Percentiles rank a stretch among this genome's conserved stretches.
These are phyloP conservation scores for Lactifluus echinatus DNA, from an alignment of 768 basidiomycete genomes.

Conservation along the genomic window DNA sequence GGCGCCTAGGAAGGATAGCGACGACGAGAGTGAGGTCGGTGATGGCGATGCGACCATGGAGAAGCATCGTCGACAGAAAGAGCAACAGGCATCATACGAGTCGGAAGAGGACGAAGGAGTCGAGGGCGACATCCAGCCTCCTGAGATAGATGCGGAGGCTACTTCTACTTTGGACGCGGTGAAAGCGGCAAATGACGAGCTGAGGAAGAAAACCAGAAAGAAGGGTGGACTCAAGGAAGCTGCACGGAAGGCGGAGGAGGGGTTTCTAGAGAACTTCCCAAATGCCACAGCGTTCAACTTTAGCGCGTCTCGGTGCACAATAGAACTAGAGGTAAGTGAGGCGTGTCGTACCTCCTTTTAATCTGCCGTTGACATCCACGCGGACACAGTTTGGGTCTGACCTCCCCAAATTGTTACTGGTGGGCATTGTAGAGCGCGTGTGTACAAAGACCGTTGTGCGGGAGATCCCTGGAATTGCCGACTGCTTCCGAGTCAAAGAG, in stretches of 20 bases:
- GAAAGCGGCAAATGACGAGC: slow-evolving; percentile 27
- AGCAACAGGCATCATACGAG: slow-evolving; percentile 71
- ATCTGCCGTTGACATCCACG: neutral
- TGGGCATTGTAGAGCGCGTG: slow-evolving; percentile 84
- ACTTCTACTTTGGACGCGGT: slow-evolving; percentile 42
- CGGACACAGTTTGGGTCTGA: slow-evolving; percentile 70
- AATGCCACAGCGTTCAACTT: slow-evolving; percentile 71
- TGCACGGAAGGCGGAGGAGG: slow-evolving; percentile 36
- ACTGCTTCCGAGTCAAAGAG: slow-evolving; percentile 73
- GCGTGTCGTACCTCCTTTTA: neutral
- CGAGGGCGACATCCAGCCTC: slow-evolving; percentile 41
- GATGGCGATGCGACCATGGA: slow-evolving; percentile 78
- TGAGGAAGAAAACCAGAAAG: slow-evolving; percentile 27
- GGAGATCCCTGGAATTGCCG: slow-evolving; percentile 80
- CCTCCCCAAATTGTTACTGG: slow-evolving; percentile 87
- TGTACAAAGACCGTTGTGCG: slow-evolving; percentile 81
- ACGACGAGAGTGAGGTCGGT: slow-evolving; percentile 66
- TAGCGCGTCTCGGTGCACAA: slow-evolving; percentile 54
- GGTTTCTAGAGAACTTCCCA: slow-evolving; percentile 50
- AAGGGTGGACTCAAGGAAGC: slow-evolving; percentile 31
- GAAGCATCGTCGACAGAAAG: slow-evolving; percentile 61
- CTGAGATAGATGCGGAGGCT: slow-evolving; percentile 54
- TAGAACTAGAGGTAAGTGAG: slow-evolving; percentile 70
- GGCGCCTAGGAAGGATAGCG: slow-evolving; percentile 38
- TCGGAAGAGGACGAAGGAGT: slow-evolving; percentile 56